A percentile compares a stretch with the other conserved stretches of the same genome.
Conservation (phyloP, 108 stramenopile genomes). For the Seminavis robusta region DNA sequence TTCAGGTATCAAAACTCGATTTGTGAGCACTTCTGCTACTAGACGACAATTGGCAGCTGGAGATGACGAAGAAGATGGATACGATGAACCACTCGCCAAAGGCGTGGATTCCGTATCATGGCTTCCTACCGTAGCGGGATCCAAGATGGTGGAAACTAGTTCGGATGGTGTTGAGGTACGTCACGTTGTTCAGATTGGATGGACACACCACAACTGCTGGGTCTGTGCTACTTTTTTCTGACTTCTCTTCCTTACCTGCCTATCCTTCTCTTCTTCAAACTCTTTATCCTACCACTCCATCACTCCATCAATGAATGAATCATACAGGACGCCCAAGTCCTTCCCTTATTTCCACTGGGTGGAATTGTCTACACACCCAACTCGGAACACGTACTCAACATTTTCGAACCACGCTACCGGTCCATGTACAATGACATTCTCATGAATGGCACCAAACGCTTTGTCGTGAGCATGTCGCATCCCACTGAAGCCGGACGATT, state of each 20-base stretch:
- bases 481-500: slow-evolving; percentile 71
- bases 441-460: slow-evolving; percentile 83
- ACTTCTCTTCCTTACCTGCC: too few species aligned
- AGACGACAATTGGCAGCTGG: slow-evolving; percentile 16
- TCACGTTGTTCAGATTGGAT: too few species aligned
- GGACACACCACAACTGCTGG: too few species aligned
- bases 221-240: too few species aligned
- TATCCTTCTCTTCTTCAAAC: too few species aligned
- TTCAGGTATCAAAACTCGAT: too few species aligned
- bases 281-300: too few species aligned
- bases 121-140: slow-evolving; percentile 60
- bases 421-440: slow-evolving; percentile 90
- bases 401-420: slow-evolving; percentile 89
- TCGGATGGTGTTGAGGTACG: too few species aligned
- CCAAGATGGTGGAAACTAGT: slow-evolving; percentile 13
- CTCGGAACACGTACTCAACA: slow-evolving; percentile 83
- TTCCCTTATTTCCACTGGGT: slow-evolving; percentile 85
- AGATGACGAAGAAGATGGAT: slow-evolving; percentile 50
- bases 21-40: too few species aligned
- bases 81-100: slow-evolving; percentile 49
- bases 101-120: slow-evolving; percentile 80
- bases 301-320: too few species aligned
- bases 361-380: slow-evolving; percentile 86
- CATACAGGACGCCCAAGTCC: slow-evolving; percentile 40
- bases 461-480: slow-evolving; percentile 75